Base-by-base conservation (phyloP, 2,329 filamentous ascomycete genomes). In the Penicillium brevicompactum region DNA sequence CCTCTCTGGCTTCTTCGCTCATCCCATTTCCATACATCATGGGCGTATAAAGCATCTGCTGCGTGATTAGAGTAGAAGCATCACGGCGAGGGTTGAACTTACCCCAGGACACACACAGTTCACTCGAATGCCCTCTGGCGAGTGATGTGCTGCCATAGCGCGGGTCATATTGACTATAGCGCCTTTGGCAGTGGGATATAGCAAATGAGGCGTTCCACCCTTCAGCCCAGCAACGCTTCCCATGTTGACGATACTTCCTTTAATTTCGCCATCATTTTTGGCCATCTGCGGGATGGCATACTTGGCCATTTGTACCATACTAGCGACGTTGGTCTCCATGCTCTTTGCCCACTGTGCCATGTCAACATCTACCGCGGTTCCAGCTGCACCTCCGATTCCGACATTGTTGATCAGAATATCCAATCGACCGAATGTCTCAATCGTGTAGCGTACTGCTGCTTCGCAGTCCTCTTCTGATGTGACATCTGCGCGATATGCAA, bases 381-480 rank as follows among this genome's bases (percentile, higher is more conserved):
- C 87, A 1, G 71, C 53, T 0, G 84, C 80, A 0, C 87, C 87
- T 4, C 78, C 77, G 18, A 88, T 74, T 0, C 87, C 87, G 2
- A 89, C 86, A 53, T 84, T 85, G 64, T 88, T 88, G 34, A 88
- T 74, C 1, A 89, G 72, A 41, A 88, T 84, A 62, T 88, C 84
- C 2, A 89, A 59, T 1, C 82, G 74, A 0, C 84, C 84, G 59
- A 82, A 88, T 1, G 68, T 22, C 5, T 58, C 45, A 9, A 64
- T 27, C 0, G 84, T 78, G 0, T 67, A 53, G 0, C 76, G n/a
- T 1, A 73, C 66, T 1, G 74, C 70, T 1, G 56, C 60, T 47
- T 80, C 71, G 63, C 85, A 88, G 51, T 86, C 82, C 0, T 54
- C 53, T 14, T 79, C 74, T 1, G 70, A 69, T 0, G 83, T 85